Percentiles rank a stretch among this genome's conserved stretches.
Conservation (phyloP, 305 asterid species). For the Fraxinus floribunda region DNA sequence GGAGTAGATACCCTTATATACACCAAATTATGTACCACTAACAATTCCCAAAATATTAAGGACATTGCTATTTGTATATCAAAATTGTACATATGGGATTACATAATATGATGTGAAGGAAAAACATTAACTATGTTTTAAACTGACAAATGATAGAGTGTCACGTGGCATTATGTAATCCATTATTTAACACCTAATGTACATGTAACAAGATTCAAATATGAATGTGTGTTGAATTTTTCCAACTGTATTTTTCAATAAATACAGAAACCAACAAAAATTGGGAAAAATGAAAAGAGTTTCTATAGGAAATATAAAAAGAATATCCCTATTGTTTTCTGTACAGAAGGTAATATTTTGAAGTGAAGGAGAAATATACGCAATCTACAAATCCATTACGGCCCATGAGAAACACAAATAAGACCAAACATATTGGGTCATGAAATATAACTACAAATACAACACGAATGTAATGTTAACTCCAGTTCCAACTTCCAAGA, state of each 20-base stretch:
- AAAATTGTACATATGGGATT: too few species aligned
- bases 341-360: not conserved
- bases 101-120: too few species aligned
- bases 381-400: constrained; percentile 40
- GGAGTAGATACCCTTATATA: too few species aligned
- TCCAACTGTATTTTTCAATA: not conserved
- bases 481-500: constrained; percentile 29
- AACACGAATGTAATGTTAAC: constrained; percentile 32
- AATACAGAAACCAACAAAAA: not conserved
- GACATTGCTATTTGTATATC: too few species aligned
- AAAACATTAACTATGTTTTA: too few species aligned
- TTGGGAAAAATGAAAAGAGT: not conserved
- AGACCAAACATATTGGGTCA: constrained; percentile 23
- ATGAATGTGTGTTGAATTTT: not conserved
- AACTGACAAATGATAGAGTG: too few species aligned
- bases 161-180: too few species aligned
- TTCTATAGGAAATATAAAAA: not conserved
- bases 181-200: too few species aligned
- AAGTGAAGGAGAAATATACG: constrained; percentile 10
- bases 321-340: not conserved
- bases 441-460: constrained; percentile 32
- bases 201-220: too few species aligned
- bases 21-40: too few species aligned
- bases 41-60: too few species aligned
- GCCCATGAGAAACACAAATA: constrained; percentile 20